phyloP scores from a whole-genome alignment of 306 rosid species.

The Alnus rubra region DNA sequence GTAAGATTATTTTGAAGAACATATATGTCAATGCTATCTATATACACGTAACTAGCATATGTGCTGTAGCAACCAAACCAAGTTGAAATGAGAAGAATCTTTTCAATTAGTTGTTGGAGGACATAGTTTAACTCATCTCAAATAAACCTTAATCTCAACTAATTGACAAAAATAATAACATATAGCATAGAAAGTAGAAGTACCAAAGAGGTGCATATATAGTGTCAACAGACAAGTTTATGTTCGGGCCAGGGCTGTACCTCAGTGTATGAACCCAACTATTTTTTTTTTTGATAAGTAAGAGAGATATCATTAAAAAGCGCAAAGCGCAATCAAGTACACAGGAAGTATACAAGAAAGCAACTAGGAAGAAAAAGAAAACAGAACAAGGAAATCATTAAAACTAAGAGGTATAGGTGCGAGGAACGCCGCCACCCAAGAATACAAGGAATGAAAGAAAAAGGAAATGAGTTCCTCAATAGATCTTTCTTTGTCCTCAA shows the following conservation, averaged over 20 bases:
- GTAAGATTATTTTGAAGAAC: conserved; percentile 2
- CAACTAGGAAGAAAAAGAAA: no score
- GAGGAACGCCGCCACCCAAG: no score
- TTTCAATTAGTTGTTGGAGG: not conserved
- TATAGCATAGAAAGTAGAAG: not conserved
- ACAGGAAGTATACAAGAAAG: no score
- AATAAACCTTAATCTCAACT: not conserved
- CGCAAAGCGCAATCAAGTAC: no score
- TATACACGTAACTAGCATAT: not conserved
- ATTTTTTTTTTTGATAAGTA: no score
- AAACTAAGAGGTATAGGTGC: no score
- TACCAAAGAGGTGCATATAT: not conserved
- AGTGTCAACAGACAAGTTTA: not conserved
- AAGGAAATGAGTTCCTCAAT: no score
- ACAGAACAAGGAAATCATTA: no score
- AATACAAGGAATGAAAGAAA: no score
- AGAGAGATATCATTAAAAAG: no score
- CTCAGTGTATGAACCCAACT: not conserved
- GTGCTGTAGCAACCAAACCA: not conserved
- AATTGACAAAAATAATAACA: not conserved
- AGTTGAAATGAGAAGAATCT: not conserved
- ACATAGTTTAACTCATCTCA: not conserved
- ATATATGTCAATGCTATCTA: conserved; percentile 10
- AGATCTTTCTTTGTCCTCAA: no score
- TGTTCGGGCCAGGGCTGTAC: not conserved